Conservation (phyloP, 345 rosid species). For the Moricandia moricandioides region DNA sequence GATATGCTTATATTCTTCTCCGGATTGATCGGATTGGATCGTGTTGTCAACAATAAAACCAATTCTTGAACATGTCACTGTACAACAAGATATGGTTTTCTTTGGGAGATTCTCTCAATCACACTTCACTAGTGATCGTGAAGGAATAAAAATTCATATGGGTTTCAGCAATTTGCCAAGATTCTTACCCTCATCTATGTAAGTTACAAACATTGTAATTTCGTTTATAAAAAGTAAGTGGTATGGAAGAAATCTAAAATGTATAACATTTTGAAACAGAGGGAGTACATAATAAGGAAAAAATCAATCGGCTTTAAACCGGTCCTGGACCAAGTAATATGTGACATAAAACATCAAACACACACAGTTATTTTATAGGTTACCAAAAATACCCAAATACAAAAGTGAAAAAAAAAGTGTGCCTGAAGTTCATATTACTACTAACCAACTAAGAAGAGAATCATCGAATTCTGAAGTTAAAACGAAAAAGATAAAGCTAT, state of each 20-base stretch:
- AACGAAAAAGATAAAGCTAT: conserved; percentile 14
- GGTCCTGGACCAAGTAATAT: too few relatives aligned
- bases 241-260: too few relatives aligned
- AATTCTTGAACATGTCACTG: conserved; percentile 32
- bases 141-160: conserved; percentile 21
- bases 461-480: neutral
- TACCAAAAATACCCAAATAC: neutral
- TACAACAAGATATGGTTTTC: conserved; percentile 27
- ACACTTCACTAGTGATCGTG: conserved; percentile 23
- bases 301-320: too few relatives aligned
- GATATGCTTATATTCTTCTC: conserved; percentile 35
- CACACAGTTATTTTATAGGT: neutral
- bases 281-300: neutral
- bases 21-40: conserved; percentile 14
- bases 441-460: neutral
- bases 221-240: too few relatives aligned
- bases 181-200: conserved; percentile 18
- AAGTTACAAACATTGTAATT: too few relatives aligned
- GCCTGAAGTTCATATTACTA: neutral
- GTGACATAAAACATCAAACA: neutral
- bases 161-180: conserved; percentile 26
- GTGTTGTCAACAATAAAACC: neutral
- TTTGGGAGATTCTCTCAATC: conserved; percentile 29
- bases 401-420: neutral
- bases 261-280: too few relatives aligned